phyloP scores from a whole-genome alignment of 2,329 filamentous ascomycete species.

The Chrysoporthe deuterocubensis region DNA sequence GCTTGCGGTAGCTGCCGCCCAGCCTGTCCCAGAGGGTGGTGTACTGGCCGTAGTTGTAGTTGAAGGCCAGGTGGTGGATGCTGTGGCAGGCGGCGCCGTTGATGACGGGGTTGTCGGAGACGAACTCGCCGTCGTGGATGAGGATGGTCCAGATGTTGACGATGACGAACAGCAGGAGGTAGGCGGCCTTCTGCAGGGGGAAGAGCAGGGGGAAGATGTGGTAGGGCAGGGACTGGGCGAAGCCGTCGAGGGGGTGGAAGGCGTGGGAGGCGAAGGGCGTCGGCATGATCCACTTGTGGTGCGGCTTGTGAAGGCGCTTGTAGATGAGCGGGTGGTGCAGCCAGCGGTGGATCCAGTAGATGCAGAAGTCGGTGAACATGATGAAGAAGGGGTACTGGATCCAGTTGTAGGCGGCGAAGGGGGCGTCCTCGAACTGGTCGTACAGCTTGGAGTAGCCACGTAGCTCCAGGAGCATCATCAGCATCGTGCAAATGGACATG shows the following conservation, averaged over 20 bases:
- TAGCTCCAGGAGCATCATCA: conserved; percentile 82
- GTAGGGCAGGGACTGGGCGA: conserved; percentile 85
- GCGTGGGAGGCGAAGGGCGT: conserved; percentile 91
- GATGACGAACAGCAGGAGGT: conserved; percentile 83
- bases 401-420: conserved; percentile 76
- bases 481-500: conserved; percentile 81
- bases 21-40: conserved; percentile 90
- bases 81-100: conserved; percentile 96
- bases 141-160: conserved; percentile 98
- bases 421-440: conserved; percentile 75
- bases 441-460: conserved; percentile 87
- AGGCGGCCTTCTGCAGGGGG: conserved; percentile 88
- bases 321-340: conserved; percentile 82
- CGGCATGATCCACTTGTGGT: conserved; percentile 99
- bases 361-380: conserved; percentile 84
- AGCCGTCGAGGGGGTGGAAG: conserved; percentile 94
- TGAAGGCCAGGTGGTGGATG: conserved; percentile 86
- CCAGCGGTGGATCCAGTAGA: conserved; percentile 90
- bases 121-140: conserved; percentile 95
- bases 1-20: conserved; percentile 83
- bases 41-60: conserved; percentile 95
- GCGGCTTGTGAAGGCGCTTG: conserved; percentile 91
- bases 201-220: conserved; percentile 93
- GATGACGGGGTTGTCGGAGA: conserved; percentile 86
- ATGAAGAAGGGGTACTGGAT: conserved; percentile 89